Evolutionary conservation across 805 yeast genomes (phyloP).

Genomic region (Yarrowia yakushimensis): DNA sequence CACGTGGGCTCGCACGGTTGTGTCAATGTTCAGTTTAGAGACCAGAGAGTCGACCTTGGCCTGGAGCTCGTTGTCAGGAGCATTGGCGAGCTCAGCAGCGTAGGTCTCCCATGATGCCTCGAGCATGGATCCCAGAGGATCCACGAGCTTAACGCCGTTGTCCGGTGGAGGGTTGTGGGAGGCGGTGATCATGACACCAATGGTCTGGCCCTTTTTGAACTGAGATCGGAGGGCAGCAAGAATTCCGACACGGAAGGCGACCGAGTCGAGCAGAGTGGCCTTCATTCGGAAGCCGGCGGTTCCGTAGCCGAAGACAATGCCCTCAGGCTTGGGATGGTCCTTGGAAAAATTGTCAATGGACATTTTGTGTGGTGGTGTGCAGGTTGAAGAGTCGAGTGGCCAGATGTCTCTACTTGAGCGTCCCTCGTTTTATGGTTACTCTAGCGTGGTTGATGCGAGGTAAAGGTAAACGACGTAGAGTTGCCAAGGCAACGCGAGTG

Average conservation of each 20-base stretch:
- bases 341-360: constrained; percentile 7
- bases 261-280: constrained; percentile 68
- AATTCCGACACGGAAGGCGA: constrained; percentile 78
- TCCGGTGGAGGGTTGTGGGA: constrained; percentile 48
- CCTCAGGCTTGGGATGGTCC: constrained; percentile 48
- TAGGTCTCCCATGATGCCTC: constrained; percentile 76
- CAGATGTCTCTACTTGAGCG: neutral
- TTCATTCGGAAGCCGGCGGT: constrained; percentile 93
- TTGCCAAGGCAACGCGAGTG: neutral
- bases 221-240: constrained; percentile 82
- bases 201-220: constrained; percentile 57
- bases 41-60: constrained; percentile 42
- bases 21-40: constrained; percentile 46
- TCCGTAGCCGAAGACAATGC: constrained; percentile 63
- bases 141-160: constrained; percentile 95
- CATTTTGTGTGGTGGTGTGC: neutral
- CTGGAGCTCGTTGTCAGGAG: constrained; percentile 48
- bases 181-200: constrained; percentile 54
- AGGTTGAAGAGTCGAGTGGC: neutral
- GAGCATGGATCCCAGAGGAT: constrained; percentile 89
- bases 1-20: constrained; percentile 45
- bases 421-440: constrained; percentile 8
- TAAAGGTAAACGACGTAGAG: constrained; percentile 12
- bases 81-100: constrained; percentile 79
- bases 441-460: constrained; percentile 13